Evolutionary conservation across 179 eudicot species (phyloP).

Genomic region (Silene noctiflora): DNA sequence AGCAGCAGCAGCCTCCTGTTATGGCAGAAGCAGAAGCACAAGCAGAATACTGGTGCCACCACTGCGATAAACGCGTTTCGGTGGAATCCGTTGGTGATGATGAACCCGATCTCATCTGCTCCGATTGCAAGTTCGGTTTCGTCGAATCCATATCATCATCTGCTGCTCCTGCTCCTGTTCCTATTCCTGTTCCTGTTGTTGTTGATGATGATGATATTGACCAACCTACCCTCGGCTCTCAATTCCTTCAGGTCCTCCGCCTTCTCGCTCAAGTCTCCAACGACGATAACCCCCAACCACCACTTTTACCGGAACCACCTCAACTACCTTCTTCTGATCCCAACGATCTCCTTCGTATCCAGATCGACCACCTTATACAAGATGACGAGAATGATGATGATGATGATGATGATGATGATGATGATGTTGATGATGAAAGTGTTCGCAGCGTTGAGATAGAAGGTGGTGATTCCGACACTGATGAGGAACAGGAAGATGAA

Average conservation of each 20-base stretch:
- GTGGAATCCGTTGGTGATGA: conserved; percentile 49
- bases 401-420: conserved; percentile 31
- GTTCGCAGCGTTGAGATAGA: conserved; percentile 45
- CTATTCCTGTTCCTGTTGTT: background rate
- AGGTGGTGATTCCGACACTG: conserved; percentile 32
- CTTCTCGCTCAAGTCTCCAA: conserved; percentile 65
- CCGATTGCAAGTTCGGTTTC: conserved; percentile 73
- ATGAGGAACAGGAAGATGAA: conserved; percentile 33
- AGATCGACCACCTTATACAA: conserved; percentile 38
- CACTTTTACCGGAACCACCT: background rate
- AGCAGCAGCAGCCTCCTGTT: too few relatives aligned
- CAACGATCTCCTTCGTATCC: conserved; percentile 52
- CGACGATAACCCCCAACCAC: conserved; percentile 49
- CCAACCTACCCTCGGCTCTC: conserved; percentile 42
- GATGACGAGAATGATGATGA: conserved; percentile 27
- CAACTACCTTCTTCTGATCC: conserved; percentile 17
- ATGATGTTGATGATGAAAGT: conserved; percentile 39
- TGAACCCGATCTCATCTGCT: conserved; percentile 49
- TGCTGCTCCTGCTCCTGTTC: background rate
- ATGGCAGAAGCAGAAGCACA: background rate
- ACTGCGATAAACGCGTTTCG: conserved; percentile 73
- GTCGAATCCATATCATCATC: conserved; percentile 47
- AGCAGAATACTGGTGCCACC: conserved; percentile 70
- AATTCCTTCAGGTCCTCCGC: conserved; percentile 67
- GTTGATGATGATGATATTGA: conserved; percentile 16